Conservation (phyloP, 495 filamentous ascomycete genomes). For the Talaromyces adpressus region DNA sequence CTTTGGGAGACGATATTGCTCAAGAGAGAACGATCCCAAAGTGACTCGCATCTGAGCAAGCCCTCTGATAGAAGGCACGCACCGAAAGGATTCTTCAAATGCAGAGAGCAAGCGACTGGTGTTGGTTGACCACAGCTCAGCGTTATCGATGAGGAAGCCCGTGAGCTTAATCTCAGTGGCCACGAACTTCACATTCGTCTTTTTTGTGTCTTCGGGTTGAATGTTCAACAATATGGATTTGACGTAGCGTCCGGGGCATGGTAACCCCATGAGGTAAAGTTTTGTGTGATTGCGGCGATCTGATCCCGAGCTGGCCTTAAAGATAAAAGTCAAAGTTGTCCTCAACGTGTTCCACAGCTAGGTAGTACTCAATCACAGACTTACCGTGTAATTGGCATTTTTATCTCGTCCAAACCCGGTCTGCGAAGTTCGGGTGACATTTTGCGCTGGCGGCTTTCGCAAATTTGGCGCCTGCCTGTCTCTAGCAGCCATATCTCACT, state of each 20-base stretch:
- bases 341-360: not conserved
- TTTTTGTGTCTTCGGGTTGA: not conserved
- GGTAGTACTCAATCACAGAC: too few species aligned
- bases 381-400: not conserved
- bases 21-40: slow-evolving; percentile 48
- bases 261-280: not conserved
- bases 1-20: slow-evolving; percentile 30
- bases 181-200: not conserved
- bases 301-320: not conserved
- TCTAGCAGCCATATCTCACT: not conserved
- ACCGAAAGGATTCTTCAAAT: slow-evolving; percentile 21
- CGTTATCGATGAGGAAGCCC: slow-evolving; percentile 11
- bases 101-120: slow-evolving; percentile 17
- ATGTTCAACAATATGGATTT: not conserved
- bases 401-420: not conserved
- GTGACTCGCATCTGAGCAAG: slow-evolving; percentile 47
- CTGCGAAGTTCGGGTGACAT: not conserved
- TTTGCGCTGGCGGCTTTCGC: not conserved
- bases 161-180: slow-evolving; percentile 4
- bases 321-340: not conserved
- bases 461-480: not conserved
- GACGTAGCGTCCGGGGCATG: not conserved
- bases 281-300: not conserved
- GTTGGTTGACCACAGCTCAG: slow-evolving; percentile 16
- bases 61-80: slow-evolving; percentile 26